Evolutionary conservation across 1,284 basidiomycete species (phyloP), one percentile per base, ranked within the genome.

Genomic region (Polyporus tsugae): DNA sequence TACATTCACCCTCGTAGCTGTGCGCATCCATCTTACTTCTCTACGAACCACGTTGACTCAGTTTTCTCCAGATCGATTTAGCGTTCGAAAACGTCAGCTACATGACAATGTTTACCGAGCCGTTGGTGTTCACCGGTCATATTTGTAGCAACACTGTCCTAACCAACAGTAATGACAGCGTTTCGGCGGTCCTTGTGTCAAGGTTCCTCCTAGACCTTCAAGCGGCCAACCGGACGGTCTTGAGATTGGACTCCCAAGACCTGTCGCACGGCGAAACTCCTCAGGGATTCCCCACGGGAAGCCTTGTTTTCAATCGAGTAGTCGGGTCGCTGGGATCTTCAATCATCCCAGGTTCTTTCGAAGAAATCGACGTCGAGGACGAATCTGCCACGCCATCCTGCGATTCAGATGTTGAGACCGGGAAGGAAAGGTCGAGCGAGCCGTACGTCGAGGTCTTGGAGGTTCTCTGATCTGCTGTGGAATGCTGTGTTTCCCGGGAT

Each of bases 191-290:
- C 35, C 64, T 65, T 6, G 64, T 65, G 13, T 65, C 64, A 25
- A 36, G 46, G 19, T 65, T 65, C 58, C 64, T 65, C n/a, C 25
- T 60, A 11, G 64, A 65, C 22, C 46, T 65, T 15, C 64, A 65
- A 17, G 58, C 41, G 9, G 58, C 59, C 29, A 65, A 41, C 35
- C 63, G 41, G 19, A 53, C 41, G 38, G n/a, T 55, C 11, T 17
- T 64, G 39, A 35, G 35, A 25, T 19, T 64, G n/a, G 33, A 36
- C 41, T 22, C 53, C 5, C 39, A 46, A 15, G 55, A 49, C 11
- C 17, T 42, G 1, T 53, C 63, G 17, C 41, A 36, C 1, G 41
- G 22, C 33, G 17, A 6, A 17, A 10, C 52, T 1, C 42, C 63
- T 2, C 55, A 39, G 6, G 25, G 53, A 4, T 25, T 49, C 22